Percentiles rank a stretch among this genome's conserved stretches.
phyloP scores from a whole-genome alignment of 306 rosid species.

The Vachellia pachyceras region DNA sequence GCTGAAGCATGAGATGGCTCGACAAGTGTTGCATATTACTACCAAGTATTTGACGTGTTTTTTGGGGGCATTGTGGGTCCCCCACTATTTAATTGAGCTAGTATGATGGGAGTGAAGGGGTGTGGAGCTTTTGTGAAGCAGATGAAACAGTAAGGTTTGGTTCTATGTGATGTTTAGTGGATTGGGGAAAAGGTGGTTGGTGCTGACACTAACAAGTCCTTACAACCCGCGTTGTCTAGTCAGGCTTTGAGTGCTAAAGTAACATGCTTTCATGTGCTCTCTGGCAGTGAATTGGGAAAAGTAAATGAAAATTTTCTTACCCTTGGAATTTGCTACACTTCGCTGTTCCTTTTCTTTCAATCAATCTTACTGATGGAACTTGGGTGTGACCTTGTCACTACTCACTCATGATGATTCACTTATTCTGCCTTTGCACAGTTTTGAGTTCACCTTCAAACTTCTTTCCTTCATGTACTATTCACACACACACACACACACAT shows the following conservation, averaged over 20 bases:
- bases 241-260: slow-evolving; percentile 41
- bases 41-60: not conserved
- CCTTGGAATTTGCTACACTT: not conserved
- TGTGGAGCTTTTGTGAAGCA: not conserved
- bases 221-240: slow-evolving; percentile 25
- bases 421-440: not conserved
- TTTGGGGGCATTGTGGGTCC: not conserved
- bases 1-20: not conserved
- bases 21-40: not conserved
- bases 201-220: slow-evolving; percentile 42
- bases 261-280: slow-evolving; percentile 55
- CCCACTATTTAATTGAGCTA: not conserved
- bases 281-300: not conserved
- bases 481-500: not conserved
- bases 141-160: not conserved
- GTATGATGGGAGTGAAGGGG: not conserved
- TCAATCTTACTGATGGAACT: not conserved
- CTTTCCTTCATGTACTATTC: not conserved
- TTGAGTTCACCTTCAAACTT: not conserved
- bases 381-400: not conserved
- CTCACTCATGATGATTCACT: not conserved
- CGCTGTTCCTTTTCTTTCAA: not conserved
- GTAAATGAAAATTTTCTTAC: not conserved
- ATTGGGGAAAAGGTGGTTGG: slow-evolving; percentile 31
- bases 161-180: slow-evolving; percentile 27